These are phyloP conservation scores for Dunaliella primolecta DNA, from an alignment of 139 green algal species.

Conservation along the genomic window DNA sequence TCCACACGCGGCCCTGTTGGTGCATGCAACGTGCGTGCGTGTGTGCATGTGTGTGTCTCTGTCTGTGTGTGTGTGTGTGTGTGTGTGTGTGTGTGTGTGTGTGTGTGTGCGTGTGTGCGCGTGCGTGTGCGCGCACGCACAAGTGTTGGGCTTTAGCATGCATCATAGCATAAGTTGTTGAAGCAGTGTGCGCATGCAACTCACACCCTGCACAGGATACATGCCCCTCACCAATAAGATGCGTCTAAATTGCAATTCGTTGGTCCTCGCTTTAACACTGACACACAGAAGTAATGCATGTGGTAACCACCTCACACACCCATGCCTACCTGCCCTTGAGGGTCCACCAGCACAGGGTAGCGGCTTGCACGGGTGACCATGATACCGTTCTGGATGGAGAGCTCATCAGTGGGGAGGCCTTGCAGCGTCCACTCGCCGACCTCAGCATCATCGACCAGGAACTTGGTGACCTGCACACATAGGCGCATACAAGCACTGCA, in stretches of 20 bases:
- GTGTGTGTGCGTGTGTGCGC: not conserved
- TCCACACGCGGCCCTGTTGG: conserved; percentile 81
- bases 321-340: too few species aligned
- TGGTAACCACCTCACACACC: too few species aligned
- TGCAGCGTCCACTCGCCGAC: conserved; percentile 88
- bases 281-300: too few species aligned
- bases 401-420: conserved; percentile 90
- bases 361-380: conserved; percentile 84
- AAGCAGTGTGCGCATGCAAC: not conserved
- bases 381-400: conserved; percentile 94
- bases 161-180: too few species aligned
- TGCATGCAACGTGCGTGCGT: conserved; percentile 15
- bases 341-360: conserved; percentile 90
- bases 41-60: not conserved
- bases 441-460: conserved; percentile 90
- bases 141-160: too few species aligned
- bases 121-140: too few species aligned
- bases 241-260: too few species aligned
- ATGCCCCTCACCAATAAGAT: too few species aligned
- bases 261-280: too few species aligned
- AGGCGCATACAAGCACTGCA: too few species aligned
- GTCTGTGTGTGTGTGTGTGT: not conserved
- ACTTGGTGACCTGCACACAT: conserved; percentile 78
- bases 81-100: not conserved
- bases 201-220: too few species aligned